A percentile compares a stretch with the other conserved stretches of the same genome.
These are phyloP conservation scores for Chaetomiaceae sp. DNA, from an alignment of 2,329 filamentous ascomycete species.

Conservation along the genomic window DNA sequence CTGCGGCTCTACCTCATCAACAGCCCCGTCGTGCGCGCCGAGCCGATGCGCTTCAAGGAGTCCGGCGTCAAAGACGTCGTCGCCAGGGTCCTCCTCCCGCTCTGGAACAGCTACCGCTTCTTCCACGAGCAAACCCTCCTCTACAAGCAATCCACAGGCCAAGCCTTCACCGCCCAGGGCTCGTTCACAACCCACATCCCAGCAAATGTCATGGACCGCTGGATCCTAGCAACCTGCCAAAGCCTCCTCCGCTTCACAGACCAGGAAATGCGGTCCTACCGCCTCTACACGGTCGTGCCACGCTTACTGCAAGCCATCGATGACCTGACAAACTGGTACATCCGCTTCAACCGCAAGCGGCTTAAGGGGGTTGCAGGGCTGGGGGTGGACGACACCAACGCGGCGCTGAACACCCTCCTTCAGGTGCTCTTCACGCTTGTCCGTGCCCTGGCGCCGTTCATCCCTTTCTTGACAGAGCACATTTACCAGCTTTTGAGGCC, in stretches of 20 bases:
- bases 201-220: slow-evolving; percentile 85
- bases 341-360: slow-evolving; percentile 85
- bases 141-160: slow-evolving; percentile 62
- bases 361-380: slow-evolving; percentile 85
- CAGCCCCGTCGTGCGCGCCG: slow-evolving; percentile 87
- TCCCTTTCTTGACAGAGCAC: slow-evolving; percentile 89
- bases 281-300: slow-evolving; percentile 86
- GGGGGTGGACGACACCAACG: slow-evolving; percentile 61
- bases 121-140: slow-evolving; percentile 84
- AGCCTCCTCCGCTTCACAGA: slow-evolving; percentile 88
- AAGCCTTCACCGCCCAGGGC: slow-evolving; percentile 50
- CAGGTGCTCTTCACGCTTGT: slow-evolving; percentile 88
- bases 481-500: slow-evolving; percentile 72
- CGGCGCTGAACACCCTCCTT: slow-evolving; percentile 89
- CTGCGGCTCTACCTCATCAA: slow-evolving; percentile 92
- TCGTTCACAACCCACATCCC: not conserved
- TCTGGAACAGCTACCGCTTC: slow-evolving; percentile 98
- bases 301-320: slow-evolving; percentile 82
- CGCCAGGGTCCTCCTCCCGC: slow-evolving; percentile 78
- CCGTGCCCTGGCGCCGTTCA: slow-evolving; percentile 86
- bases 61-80: slow-evolving; percentile 90
- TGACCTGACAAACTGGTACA: slow-evolving; percentile 98
- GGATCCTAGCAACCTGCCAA: slow-evolving; percentile 91
- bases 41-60: slow-evolving; percentile 89
- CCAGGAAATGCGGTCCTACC: slow-evolving; percentile 79